Conservation (phyloP, 495 filamentous ascomycete species). For the Penicillium egyptiacum region DNA sequence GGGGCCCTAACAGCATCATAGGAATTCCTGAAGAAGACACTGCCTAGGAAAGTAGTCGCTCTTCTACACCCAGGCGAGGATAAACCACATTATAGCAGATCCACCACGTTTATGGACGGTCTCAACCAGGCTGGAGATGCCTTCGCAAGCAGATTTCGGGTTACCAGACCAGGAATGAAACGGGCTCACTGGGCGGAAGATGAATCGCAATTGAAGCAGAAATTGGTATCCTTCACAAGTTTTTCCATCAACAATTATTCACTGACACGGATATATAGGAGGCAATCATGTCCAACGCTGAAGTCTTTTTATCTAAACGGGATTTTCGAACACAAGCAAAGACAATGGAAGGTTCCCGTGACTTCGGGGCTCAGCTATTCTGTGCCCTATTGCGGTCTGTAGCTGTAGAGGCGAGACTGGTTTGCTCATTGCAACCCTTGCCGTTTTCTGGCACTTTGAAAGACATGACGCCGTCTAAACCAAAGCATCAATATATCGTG, state of each 20-base stretch:
- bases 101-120: conserved; percentile 75
- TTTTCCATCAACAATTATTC: background rate
- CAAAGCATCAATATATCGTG: conserved; percentile 36
- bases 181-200: conserved; percentile 72
- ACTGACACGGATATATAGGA: conserved; percentile 25
- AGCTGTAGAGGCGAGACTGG: conserved; percentile 80
- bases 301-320: conserved; percentile 53
- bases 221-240: conserved; percentile 36
- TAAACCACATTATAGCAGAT: conserved; percentile 67
- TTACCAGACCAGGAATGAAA: conserved; percentile 68
- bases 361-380: conserved; percentile 86
- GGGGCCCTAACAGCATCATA: conserved; percentile 26
- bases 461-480: conserved; percentile 41
- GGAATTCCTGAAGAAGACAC: conserved; percentile 54
- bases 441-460: conserved; percentile 65
- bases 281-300: conserved; percentile 39
- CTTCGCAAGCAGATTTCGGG: conserved; percentile 64
- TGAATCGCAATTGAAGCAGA: conserved; percentile 56
- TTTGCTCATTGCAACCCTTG: conserved; percentile 88
- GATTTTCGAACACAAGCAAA: conserved; percentile 72
- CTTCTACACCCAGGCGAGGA: conserved; percentile 63
- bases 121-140: conserved; percentile 65
- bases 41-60: conserved; percentile 59
- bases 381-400: conserved; percentile 78
- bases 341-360: conserved; percentile 71